Evolutionary conservation across 2,329 filamentous ascomycete genomes (phyloP), one percentile per base, ranked within the genome.

Genomic region (Aspergillus melleus): DNA sequence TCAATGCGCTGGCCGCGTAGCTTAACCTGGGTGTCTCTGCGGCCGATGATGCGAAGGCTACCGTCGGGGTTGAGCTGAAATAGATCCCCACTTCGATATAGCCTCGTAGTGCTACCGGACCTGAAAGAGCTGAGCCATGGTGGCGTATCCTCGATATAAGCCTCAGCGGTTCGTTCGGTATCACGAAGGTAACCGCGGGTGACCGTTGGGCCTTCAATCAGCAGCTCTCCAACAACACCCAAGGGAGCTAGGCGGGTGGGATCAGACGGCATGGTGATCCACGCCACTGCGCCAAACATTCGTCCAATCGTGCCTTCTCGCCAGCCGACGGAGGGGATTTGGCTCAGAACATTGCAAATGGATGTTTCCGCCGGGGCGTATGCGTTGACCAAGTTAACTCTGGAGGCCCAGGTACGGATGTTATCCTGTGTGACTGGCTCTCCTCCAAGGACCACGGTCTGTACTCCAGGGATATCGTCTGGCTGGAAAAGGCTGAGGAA

Each of bases 191-290:
- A 76, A 2, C 68, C 69, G 49, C 65, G 58, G 1, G 61, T 67
- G 6, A 74, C 57, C 3, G 66, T 66, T 1, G 70, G 67, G 0
- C 78, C 78, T 61, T 80, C 76, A 2, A 80, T 64, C 2, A 78
- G 46, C 0, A 80, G 66, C 58, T 81, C 79, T 9, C 77, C 79
- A 10, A 78, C 66, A 1, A 72, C 73, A 5, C 77, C 77, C 10
- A 77, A 58, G 1, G 78, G 75, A 3, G 67, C 26, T 2, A 64
- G 57, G 3, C 51, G 49, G 4, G 55, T 36, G 8, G 47, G 49
- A 39, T 64, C 36, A 10, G 55, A 22, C 3, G 59, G 51, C n/a
- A 60, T 54, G 2, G 62, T 62, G 4, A 66, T 22, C 64, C 64
- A 65, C 12, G 52, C 52, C 3, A 53, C 54, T 14, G 58, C 57